Conservation (phyloP, 805 yeast genomes). For the Candida coquimbonensis region DNA sequence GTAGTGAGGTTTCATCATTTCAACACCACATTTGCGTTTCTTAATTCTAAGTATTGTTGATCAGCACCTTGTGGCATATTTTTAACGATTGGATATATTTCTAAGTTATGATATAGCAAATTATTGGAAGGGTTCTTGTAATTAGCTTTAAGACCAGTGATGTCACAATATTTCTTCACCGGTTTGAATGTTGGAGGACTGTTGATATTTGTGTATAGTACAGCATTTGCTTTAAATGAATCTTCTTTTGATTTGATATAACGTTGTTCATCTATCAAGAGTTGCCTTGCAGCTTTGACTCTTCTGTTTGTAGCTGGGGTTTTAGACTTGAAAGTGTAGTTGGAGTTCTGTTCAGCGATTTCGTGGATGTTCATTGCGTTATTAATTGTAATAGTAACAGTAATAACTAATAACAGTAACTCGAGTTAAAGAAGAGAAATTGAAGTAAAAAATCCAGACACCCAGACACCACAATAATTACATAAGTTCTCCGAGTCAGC, state of each 20-base stretch:
- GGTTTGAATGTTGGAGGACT: constrained; percentile 90
- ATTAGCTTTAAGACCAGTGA: constrained; percentile 77
- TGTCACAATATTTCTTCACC: constrained; percentile 79
- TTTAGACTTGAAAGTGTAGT: constrained; percentile 53
- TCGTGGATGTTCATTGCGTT: neutral
- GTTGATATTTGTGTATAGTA: constrained; percentile 62
- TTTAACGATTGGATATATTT: constrained; percentile 70
- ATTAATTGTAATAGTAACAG: too few species aligned
- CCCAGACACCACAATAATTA: too few species aligned
- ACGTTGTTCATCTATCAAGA: constrained; percentile 71
- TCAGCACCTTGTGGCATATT: constrained; percentile 86
- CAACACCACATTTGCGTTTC: constrained; percentile 84
- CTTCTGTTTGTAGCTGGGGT: constrained; percentile 46
- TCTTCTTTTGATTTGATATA: constrained; percentile 37
- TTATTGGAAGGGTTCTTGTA: constrained; percentile 73
- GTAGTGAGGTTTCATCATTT: constrained; percentile 28
- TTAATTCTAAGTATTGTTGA: constrained; percentile 80
- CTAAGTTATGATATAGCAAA: constrained; percentile 73
- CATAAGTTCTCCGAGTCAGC: too few species aligned
- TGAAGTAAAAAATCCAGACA: too few species aligned
- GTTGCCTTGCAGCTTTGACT: constrained; percentile 67
- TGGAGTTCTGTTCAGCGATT: constrained; percentile 20
- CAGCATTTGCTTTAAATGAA: constrained; percentile 35
- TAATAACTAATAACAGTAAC: too few species aligned
- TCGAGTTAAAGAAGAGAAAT: too few species aligned